Base-by-base conservation (phyloP, 2,329 filamentous ascomycete genomes). In the Aspergillus unguis region DNA sequence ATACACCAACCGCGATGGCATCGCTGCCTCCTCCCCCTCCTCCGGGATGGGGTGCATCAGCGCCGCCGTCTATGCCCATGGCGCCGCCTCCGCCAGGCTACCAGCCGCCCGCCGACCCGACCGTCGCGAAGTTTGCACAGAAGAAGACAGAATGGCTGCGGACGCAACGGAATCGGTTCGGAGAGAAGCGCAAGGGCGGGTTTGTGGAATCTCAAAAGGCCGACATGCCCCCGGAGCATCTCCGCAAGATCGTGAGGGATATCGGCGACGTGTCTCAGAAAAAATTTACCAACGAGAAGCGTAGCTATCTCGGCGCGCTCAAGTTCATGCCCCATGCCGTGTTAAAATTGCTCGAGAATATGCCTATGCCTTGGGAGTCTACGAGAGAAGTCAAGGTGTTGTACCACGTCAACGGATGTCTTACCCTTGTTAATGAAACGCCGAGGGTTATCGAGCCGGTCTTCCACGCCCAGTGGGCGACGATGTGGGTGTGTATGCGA, bases 241-340 rank as follows among this genome's bases (percentile, higher is more conserved):
- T 99, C 70, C 90, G 95, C 62, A 99, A 99, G 78, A 96, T 97
- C 59, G 92, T 99, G 54, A 91, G 88, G 72, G 94, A 99, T 73
- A 99, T 99, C 69, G 95, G 95, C 63, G 94, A 99, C 79, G 92
- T 99, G 46, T 97, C 92, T 49, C 95, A 99, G 74, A 97, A 96
- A 79, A 97, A 96, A 73, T 99, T 96, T 78, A 96, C 90, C 61
- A 96, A 88, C 68, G 94, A 99, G 77, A 99, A 99, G 81, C 85
- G 94, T 62, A 96, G 92, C 74, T 99, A 99, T 72, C 81, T 99
- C 44, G 95, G 95, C 58, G 94, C 95, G 32, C 76, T 99, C 58
- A 99, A 99, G 76, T 99, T 96, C 76, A 99, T 99, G 94, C 94
- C 94, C 1, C 94, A 99, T 70, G 94, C 94, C 5, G 94, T 99